phyloP scores from a whole-genome alignment of 1,139 yeast genomes.

The Torulaspora pretoriensis region DNA sequence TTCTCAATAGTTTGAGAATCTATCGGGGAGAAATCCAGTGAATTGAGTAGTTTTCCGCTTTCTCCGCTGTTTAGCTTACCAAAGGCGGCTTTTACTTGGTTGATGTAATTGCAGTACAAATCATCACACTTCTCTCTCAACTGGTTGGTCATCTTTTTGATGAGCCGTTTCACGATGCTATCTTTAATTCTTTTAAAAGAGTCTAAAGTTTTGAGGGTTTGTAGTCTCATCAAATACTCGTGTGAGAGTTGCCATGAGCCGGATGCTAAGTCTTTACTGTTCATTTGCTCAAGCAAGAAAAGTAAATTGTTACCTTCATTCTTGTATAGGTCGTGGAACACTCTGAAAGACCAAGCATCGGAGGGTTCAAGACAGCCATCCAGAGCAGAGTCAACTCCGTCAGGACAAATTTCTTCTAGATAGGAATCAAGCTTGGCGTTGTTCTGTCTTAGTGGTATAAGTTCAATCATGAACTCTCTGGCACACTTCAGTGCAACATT shows the following conservation, averaged over 20 bases:
- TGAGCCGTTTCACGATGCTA: constrained; percentile 15
- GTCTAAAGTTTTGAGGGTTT: constrained; percentile 37
- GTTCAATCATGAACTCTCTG: constrained; percentile 28
- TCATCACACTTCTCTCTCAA: constrained; percentile 27
- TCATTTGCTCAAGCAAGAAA: constrained; percentile 5
- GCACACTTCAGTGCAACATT: constrained; percentile 19
- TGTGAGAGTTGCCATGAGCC: constrained; percentile 26
- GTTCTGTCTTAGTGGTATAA: constrained; percentile 19
- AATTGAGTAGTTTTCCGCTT: constrained; percentile 8
- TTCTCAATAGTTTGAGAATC: constrained; percentile 10
- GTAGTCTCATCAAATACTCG: constrained; percentile 24
- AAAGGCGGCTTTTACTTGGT: constrained; percentile 9
- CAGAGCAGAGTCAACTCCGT: constrained; percentile 3
- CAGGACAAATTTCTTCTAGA: not conserved
- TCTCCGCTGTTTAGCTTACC: constrained; percentile 10
- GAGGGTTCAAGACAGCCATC: constrained; percentile 11
- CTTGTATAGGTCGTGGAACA: constrained; percentile 22
- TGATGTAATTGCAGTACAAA: constrained; percentile 13
- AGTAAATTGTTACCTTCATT: constrained; percentile 15
- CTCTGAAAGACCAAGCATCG: constrained; percentile 25
- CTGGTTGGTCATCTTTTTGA: constrained; percentile 20
- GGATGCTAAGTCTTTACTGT: constrained; percentile 3
- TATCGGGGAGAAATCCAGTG: constrained; percentile 14
- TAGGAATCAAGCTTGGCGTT: constrained; percentile 13
- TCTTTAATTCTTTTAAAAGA: constrained; percentile 32